These are phyloP conservation scores for Lipomyces japonicus DNA, from an alignment of 805 yeast species.

Conservation along the genomic window DNA sequence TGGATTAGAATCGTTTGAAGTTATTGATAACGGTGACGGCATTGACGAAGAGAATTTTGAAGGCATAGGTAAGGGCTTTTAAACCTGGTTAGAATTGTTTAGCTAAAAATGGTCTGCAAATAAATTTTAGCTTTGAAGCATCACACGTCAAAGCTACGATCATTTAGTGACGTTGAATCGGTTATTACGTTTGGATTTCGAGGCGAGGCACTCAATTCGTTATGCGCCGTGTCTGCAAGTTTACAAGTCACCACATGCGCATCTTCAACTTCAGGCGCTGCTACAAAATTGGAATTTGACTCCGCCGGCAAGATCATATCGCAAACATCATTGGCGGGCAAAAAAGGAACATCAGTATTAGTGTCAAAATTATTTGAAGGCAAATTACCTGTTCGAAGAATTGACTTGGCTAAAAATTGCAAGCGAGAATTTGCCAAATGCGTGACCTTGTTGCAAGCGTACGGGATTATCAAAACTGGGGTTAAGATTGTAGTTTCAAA, in stretches of 20 bases:
- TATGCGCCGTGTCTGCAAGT: slow-evolving; percentile 46
- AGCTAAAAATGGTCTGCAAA: not conserved
- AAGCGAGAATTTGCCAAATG: slow-evolving; percentile 72
- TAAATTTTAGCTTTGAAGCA: slow-evolving; percentile 38
- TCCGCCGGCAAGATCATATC: slow-evolving; percentile 49
- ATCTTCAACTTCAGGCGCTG: slow-evolving; percentile 49
- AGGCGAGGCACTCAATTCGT: slow-evolving; percentile 64
- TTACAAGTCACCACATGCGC: slow-evolving; percentile 49
- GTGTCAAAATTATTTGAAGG: slow-evolving; percentile 59
- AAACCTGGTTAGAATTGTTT: too few relatives aligned
- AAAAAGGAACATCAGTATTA: slow-evolving; percentile 64
- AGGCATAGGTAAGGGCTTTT: slow-evolving; percentile 38
- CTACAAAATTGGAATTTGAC: slow-evolving; percentile 53
- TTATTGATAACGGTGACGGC: slow-evolving; percentile 73
- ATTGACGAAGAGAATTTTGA: slow-evolving; percentile 49
- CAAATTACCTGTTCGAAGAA: slow-evolving; percentile 72
- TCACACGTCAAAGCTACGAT: slow-evolving; percentile 53
- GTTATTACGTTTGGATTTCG: slow-evolving; percentile 59
- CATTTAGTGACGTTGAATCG: slow-evolving; percentile 40
- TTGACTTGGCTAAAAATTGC: slow-evolving; percentile 62
- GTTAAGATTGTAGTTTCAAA: slow-evolving; percentile 63
- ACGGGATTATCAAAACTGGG: slow-evolving; percentile 57
- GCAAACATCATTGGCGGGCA: slow-evolving; percentile 46
- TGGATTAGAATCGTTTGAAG: slow-evolving; percentile 70
- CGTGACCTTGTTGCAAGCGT: slow-evolving; percentile 59